Evolutionary conservation across 345 rosid genomes (phyloP).

Genomic region (Zanthoxylum bungeanum): DNA sequence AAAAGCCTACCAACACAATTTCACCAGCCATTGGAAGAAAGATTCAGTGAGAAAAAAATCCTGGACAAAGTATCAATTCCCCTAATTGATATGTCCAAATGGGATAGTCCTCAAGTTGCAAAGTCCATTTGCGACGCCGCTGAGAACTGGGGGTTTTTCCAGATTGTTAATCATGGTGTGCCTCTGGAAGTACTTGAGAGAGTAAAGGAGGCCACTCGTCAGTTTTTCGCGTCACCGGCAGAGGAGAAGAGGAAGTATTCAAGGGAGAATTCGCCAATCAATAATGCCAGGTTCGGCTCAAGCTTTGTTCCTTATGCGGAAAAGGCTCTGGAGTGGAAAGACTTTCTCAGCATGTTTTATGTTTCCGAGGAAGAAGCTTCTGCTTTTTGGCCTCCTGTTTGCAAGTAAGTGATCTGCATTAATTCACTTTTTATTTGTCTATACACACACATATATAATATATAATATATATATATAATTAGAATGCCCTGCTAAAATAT

Average conservation of each 20-base stretch:
- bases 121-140: conserved; percentile 46
- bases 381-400: conserved; percentile 39
- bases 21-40: conserved; percentile 39
- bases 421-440: too few species aligned
- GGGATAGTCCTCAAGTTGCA: conserved; percentile 30
- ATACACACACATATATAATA: too few species aligned
- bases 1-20: conserved; percentile 39
- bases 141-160: conserved; percentile 54
- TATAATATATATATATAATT: too few species aligned
- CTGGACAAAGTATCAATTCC: conserved; percentile 37
- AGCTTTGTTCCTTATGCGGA: conserved; percentile 43
- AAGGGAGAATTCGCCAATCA: conserved; percentile 28
- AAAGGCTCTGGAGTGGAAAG: conserved; percentile 54
- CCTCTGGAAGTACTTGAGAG: conserved; percentile 35
- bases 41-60: conserved; percentile 26
- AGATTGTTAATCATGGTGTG: conserved; percentile 45
- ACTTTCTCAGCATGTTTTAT: conserved; percentile 46
- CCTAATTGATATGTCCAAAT: conserved; percentile 40
- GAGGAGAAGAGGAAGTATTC: conserved; percentile 37
- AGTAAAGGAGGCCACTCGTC: conserved; percentile 36
- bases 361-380: conserved; percentile 41
- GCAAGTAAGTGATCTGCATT: conserved; percentile 28
- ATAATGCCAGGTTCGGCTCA: conserved; percentile 31
- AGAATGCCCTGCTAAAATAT: too few species aligned
- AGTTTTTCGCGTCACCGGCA: conserved; percentile 38